A percentile compares a stretch with the other conserved stretches of the same genome.
Evolutionary conservation across 441 rosid genomes (phyloP).

Genomic region (Populus tomentosa): DNA sequence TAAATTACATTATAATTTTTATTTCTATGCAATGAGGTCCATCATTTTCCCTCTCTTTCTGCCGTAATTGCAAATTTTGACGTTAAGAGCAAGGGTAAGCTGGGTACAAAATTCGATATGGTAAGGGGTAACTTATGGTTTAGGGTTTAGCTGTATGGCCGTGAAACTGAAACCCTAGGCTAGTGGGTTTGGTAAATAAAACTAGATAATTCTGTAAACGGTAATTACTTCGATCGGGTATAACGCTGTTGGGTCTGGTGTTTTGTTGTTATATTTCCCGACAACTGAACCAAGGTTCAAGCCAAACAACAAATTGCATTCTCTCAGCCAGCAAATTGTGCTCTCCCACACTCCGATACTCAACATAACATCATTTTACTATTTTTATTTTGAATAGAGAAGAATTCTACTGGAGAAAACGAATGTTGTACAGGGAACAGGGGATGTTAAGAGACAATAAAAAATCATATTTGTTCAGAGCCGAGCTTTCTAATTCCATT

Average conservation of each 20-base stretch:
- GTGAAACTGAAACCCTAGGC: no score
- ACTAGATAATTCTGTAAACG: no score
- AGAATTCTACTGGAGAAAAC: background rate
- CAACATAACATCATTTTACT: background rate
- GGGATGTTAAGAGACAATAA: no score
- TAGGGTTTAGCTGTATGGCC: background rate
- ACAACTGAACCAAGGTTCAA: background rate
- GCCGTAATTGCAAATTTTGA: no score
- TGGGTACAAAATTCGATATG: no score
- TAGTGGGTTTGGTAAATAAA: no score
- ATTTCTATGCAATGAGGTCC: conserved; percentile 1
- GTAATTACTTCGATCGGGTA: no score
- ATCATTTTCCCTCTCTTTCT: background rate
- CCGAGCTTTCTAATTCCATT: background rate
- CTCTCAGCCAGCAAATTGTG: background rate
- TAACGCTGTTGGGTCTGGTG: background rate
- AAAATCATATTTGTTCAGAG: background rate
- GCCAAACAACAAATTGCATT: background rate
- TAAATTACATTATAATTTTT: background rate
- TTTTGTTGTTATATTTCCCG: no score
- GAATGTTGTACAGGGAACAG: background rate
- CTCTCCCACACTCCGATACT: background rate
- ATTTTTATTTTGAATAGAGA: background rate
- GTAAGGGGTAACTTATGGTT: no score
- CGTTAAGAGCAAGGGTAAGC: no score